These are phyloP conservation scores for Chrysosporium keratinophilum DNA, from an alignment of 2,329 filamentous ascomycete species.

Conservation along the genomic window DNA sequence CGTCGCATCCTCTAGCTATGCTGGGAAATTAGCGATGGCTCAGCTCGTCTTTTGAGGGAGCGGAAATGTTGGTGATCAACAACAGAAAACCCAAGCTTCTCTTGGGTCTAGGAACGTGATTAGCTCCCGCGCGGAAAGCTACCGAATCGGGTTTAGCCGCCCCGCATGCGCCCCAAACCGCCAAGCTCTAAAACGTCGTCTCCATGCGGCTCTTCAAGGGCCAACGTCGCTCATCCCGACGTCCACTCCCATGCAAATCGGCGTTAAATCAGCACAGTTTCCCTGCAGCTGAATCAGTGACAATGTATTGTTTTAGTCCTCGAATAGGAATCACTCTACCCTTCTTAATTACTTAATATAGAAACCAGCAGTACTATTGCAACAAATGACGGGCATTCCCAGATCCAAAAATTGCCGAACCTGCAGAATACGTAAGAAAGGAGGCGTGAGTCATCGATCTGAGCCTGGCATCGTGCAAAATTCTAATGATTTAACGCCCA, in stretches of 20 bases:
- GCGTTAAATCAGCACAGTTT: no score
- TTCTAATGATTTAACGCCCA: conserved; percentile 22
- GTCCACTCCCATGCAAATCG: no score
- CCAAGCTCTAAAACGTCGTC: no score
- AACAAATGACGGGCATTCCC: conserved; percentile 49
- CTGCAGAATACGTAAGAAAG: conserved; percentile 49
- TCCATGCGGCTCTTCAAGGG: no score
- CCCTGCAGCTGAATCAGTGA: no score
- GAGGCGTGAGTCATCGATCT: conserved; percentile 34
- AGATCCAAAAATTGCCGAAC: conserved; percentile 57
- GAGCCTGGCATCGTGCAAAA: conserved; percentile 4
- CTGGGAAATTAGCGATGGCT: background rate
- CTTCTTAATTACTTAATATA: background rate
- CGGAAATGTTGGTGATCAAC: no score
- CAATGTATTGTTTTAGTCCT: background rate
- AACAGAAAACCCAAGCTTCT: background rate
- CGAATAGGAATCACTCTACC: conserved; percentile 7
- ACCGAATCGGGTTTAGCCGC: background rate
- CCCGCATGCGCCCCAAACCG: no score
- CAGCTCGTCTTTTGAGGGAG: no score
- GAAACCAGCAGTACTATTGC: background rate
- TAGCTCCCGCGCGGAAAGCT: background rate
- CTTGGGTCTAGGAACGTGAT: conserved; percentile 4
- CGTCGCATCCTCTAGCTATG: background rate
- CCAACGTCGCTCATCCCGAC: no score